Conservation (phyloP, 768 basidiomycete species). For the Lentinula guzmanii region DNA sequence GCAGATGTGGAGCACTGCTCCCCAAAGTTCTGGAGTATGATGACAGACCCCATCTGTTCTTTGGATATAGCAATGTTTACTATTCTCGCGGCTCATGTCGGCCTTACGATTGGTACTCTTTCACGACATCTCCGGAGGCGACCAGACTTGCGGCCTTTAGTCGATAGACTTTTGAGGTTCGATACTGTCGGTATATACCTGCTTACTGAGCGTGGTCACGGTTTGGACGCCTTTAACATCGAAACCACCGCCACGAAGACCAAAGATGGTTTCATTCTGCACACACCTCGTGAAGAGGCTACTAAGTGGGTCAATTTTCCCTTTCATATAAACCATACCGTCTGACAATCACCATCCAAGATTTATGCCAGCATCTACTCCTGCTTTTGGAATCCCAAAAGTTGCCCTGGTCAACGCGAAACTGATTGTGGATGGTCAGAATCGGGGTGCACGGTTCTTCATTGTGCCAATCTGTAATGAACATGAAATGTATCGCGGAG, state of each 20-base stretch:
- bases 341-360: conserved; percentile 21
- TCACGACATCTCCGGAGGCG: conserved; percentile 41
- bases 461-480: conserved; percentile 50
- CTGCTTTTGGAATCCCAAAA: conserved; percentile 46
- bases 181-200: conserved; percentile 50
- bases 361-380: conserved; percentile 56
- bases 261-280: conserved; percentile 42
- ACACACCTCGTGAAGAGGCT: conserved; percentile 53
- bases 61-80: conserved; percentile 49
- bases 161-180: conserved; percentile 44
- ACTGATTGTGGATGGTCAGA: conserved; percentile 43
- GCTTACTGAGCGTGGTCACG: conserved; percentile 52
- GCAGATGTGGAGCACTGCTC: conserved; percentile 45
- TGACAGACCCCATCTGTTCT: conserved; percentile 46
- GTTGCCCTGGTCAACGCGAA: conserved; percentile 53
- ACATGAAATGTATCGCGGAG: conserved; percentile 46
- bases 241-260: conserved; percentile 56
- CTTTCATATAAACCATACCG: background rate
- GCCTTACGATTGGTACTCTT: conserved; percentile 48
- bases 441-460: conserved; percentile 48
- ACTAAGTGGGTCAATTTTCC: conserved; percentile 37
- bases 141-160: conserved; percentile 42
- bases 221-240: conserved; percentile 54
- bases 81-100: conserved; percentile 45
- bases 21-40: conserved; percentile 45